phyloP scores from a whole-genome alignment of 768 basidiomycete species.

The Chiua virens region DNA sequence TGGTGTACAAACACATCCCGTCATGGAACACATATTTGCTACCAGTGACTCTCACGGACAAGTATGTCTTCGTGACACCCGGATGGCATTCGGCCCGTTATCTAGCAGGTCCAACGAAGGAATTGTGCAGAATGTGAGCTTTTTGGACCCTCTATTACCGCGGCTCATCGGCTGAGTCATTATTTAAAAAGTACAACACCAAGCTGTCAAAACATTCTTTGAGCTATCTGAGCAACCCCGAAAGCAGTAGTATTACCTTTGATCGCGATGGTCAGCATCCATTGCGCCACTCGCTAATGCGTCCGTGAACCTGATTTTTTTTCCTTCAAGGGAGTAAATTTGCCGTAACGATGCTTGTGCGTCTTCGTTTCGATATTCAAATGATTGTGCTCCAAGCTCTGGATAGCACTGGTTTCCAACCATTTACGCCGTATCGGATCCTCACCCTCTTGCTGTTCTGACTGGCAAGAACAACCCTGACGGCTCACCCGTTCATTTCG shows the following conservation, averaged over 20 bases:
- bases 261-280: constrained; percentile 59
- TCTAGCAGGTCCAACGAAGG: constrained; percentile 47
- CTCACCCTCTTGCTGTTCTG: constrained; percentile 68
- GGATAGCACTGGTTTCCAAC: constrained; percentile 67
- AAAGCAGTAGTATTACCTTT: constrained; percentile 66
- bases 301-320: not conserved
- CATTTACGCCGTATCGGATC: constrained; percentile 65
- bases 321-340: constrained; percentile 52
- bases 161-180: constrained; percentile 27
- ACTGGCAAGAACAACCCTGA: constrained; percentile 57
- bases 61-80: constrained; percentile 65
- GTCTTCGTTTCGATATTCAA: constrained; percentile 17
- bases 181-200: constrained; percentile 43
- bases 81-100: constrained; percentile 70
- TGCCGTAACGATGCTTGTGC: constrained; percentile 66
- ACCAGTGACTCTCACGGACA: constrained; percentile 59
- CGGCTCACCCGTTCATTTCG: constrained; percentile 46
- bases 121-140: constrained; percentile 43
- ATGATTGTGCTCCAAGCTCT: constrained; percentile 1
- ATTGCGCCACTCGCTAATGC: constrained; percentile 2
- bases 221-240: constrained; percentile 52
- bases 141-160: constrained; percentile 3
- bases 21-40: constrained; percentile 65
- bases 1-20: constrained; percentile 65
- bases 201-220: constrained; percentile 42